Conservation (phyloP, 1,284 basidiomycete species). For the Jaminaea rosea region DNA sequence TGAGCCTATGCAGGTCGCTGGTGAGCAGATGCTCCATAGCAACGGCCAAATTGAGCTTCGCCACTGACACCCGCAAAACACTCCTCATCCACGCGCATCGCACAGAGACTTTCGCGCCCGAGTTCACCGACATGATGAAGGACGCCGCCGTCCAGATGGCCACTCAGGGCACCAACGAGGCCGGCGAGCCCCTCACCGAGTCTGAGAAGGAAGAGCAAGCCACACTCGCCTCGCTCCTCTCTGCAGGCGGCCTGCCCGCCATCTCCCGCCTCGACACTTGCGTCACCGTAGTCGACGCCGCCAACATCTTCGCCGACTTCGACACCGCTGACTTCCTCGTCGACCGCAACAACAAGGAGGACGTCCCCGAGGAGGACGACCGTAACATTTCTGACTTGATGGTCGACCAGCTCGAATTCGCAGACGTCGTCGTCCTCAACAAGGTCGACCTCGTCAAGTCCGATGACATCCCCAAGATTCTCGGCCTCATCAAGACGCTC, state of each 20-base stretch:
- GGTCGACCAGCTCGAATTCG: constrained; percentile 49
- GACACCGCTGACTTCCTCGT: constrained; percentile 51
- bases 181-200: constrained; percentile 15
- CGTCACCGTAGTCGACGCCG: constrained; percentile 30
- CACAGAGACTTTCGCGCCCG: constrained; percentile 48
- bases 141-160: constrained; percentile 12
- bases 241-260: constrained; percentile 48
- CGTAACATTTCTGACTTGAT: constrained; percentile 51
- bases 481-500: constrained; percentile 46
- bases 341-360: constrained; percentile 42
- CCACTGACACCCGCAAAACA: constrained; percentile 10
- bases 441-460: constrained; percentile 48
- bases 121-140: constrained; percentile 44
- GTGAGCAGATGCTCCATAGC: constrained; percentile 3
- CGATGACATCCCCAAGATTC: constrained; percentile 43
- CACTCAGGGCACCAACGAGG: constrained; percentile 18
- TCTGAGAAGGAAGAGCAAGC: constrained; percentile 4
- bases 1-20: constrained; percentile 49
- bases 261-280: constrained; percentile 42
- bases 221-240: constrained; percentile 48
- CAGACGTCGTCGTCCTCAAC: constrained; percentile 51
- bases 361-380: constrained; percentile 49
- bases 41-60: not conserved
- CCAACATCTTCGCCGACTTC: constrained; percentile 49
- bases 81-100: too few species aligned